Base-by-base conservation (phyloP, 1,284 basidiomycete species). In the Papiliotrema nemorosa region DNA sequence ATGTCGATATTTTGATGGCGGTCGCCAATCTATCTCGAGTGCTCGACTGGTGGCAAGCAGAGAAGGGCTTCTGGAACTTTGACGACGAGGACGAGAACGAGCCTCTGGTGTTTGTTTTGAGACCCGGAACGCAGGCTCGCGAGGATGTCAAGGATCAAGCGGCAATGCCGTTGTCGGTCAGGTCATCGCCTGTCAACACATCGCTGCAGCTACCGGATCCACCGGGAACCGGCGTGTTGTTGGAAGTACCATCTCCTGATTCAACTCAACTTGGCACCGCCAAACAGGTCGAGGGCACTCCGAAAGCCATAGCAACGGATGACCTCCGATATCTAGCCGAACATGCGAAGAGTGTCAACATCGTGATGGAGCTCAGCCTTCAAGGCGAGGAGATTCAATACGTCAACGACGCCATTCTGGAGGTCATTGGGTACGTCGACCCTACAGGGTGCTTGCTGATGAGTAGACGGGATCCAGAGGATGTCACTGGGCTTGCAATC, bases 31-130 rank as follows among this genome's bases (percentile, higher is more conserved):
- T 99, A 53, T 90, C 87, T 70, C 87, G 96, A 50, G 94, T 98
- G 25, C 85, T 97, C 53, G 96, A 98, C 68, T 99, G 96, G 96
- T 99, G 94, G 94, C 91, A 97, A 72, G 94, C 94, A n/a, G 96
- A 98, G 77, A 94, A 94, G 68, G 90, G 93, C 57, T 98, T 98
- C 75, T 99, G 96, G 96, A 97, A 97, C 67, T 97, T 97, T 67
- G 88, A 93, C 68, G 91, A 94, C 54, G 89, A 92, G 46, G 75
- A 91, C 48, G 76, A 74, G 43, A 76, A 80, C 53, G 92, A 96
- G 60, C 88, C 88, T 1, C 78, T 94, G 48, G 82, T 85, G 55
- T 94, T 94, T 66, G 88, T 96, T 50, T 84, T 90, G 67, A 92
- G 92, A 66, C 84, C 89, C 24, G 27, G 24, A 5, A 26, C 9